Percentiles rank a stretch among this genome's conserved stretches.
Conservation (phyloP, 73 alveolate species). For the Strombidium stylifer region DNA sequence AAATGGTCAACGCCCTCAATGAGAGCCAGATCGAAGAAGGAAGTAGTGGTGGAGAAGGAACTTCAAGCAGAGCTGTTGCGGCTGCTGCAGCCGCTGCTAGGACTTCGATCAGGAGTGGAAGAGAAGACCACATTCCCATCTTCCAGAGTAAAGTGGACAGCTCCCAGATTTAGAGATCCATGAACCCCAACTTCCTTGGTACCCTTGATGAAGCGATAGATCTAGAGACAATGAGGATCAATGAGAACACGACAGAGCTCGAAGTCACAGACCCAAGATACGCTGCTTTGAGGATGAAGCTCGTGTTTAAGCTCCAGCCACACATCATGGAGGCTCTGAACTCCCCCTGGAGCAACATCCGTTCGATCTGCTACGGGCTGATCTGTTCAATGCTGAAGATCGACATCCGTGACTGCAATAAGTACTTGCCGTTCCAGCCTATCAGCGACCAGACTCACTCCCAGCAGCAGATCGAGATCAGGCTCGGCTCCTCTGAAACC, state of each 20-base stretch:
- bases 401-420: constrained; percentile 24
- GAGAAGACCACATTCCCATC: no score
- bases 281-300: constrained; percentile 43
- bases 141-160: no score
- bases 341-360: constrained; percentile 71
- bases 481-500: not conserved
- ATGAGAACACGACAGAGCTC: constrained; percentile 45
- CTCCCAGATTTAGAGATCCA: no score
- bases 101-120: no score
- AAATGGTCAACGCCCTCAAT: not conserved
- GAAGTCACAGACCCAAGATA: constrained; percentile 48
- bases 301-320: constrained; percentile 70
- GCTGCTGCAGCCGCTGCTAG: no score
- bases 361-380: constrained; percentile 69
- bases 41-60: no score
- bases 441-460: constrained; percentile 8
- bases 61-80: no score
- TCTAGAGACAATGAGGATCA: constrained; percentile 27
- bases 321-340: constrained; percentile 43
- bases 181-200: no score
- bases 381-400: constrained; percentile 68
- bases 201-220: constrained; percentile 8
- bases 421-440: not conserved
- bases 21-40: not conserved
- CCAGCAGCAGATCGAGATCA: not conserved